These are phyloP conservation scores for Irpex sp. DNA, from an alignment of 1,284 basidiomycete genomes.

Conservation along the genomic window DNA sequence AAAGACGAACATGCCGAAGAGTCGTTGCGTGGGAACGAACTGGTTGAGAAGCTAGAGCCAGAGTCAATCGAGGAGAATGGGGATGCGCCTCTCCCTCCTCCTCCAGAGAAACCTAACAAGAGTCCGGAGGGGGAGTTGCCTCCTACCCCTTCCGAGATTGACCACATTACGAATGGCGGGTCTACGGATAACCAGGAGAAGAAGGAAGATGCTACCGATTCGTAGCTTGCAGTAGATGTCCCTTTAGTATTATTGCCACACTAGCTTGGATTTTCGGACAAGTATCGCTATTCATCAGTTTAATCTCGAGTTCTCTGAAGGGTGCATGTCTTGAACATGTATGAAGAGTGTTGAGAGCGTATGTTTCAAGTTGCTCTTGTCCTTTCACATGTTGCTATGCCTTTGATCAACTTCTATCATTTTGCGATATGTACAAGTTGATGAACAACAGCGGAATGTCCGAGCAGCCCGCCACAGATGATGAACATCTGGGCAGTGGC, in stretches of 20 bases:
- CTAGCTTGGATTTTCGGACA: neutral
- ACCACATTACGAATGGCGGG: neutral
- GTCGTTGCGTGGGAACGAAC: slow-evolving; percentile 9
- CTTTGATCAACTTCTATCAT: neutral
- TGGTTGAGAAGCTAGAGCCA: slow-evolving; percentile 11
- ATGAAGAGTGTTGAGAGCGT: neutral
- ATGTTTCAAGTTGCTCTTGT: neutral
- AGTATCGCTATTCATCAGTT: too few relatives aligned
- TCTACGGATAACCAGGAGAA: neutral
- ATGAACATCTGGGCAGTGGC: neutral
- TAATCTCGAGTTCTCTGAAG: too few relatives aligned
- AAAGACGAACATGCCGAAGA: neutral
- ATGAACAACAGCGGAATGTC: neutral
- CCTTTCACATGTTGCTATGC: neutral
- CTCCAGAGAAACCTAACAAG: neutral
- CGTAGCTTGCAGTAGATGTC: neutral
- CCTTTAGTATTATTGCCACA: neutral
- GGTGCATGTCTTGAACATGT: too few relatives aligned
- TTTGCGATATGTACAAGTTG: neutral
- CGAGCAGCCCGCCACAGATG: neutral
- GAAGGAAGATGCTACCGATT: neutral
- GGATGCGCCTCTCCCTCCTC: neutral
- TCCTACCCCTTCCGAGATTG: neutral
- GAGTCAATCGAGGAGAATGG: neutral
- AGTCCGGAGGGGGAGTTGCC: neutral